Percentiles rank a stretch among this genome's conserved stretches.
Evolutionary conservation across 139 green algal species (phyloP).

Genomic region (Diplosphaera chodatii): DNA sequence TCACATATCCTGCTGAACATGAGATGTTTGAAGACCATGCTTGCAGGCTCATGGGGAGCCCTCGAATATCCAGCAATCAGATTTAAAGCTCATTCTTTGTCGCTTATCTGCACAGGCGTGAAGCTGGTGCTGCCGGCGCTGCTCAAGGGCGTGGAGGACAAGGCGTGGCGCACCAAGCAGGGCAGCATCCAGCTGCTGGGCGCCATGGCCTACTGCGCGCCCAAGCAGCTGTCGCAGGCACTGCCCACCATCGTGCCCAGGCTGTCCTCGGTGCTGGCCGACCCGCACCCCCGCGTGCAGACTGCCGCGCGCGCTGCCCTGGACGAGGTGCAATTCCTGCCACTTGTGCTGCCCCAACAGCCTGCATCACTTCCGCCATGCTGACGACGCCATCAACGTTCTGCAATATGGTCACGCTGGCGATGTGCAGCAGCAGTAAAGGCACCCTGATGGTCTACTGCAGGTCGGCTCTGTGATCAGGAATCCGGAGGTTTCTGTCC

Average conservation of each 20-base stretch:
- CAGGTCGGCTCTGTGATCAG: slow-evolving; percentile 87
- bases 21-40: no score
- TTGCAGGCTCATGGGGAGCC: no score
- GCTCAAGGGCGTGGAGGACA: slow-evolving; percentile 83
- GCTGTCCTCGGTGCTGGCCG: slow-evolving; percentile 66
- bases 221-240: slow-evolving; percentile 87
- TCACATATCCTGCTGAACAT: no score
- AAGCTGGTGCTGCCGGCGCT: slow-evolving; percentile 93
- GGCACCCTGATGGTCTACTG: no score
- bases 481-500: slow-evolving; percentile 84
- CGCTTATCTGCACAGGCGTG: no score
- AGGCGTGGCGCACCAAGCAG: slow-evolving; percentile 92
- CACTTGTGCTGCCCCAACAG: no score
- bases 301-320: slow-evolving; percentile 71
- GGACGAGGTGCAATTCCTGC: slow-evolving; percentile 71
- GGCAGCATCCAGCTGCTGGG: slow-evolving; percentile 92
- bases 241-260: slow-evolving; percentile 90
- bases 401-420: no score
- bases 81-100: no score
- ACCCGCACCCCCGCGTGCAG: slow-evolving; percentile 91
- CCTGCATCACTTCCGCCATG: no score
- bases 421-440: no score
- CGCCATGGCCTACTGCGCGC: slow-evolving; percentile 92
- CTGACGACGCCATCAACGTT: no score
- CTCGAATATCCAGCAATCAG: no score